A percentile compares a stretch with the other conserved stretches of the same genome.
These are phyloP conservation scores for Pyrrhoderma lamaoense DNA, from an alignment of 1,284 basidiomycete species.

Conservation along the genomic window DNA sequence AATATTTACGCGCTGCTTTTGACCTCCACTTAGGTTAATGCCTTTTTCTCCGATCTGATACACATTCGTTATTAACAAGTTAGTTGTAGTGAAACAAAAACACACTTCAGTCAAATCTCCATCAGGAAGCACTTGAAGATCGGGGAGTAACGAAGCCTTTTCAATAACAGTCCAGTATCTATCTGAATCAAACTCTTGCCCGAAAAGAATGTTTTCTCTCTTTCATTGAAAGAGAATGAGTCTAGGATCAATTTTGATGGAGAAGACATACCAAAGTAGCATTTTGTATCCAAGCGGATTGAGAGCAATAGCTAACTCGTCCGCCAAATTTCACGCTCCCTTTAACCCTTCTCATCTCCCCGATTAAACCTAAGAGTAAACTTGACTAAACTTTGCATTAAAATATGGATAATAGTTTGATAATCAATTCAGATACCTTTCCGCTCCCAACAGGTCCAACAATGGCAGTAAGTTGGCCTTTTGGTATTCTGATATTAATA, in stretches of 20 bases:
- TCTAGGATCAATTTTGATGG: neutral
- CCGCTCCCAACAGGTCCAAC: constrained; percentile 62
- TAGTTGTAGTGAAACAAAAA: constrained; percentile 11
- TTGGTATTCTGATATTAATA: constrained; percentile 46
- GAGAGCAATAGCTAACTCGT: constrained; percentile 74
- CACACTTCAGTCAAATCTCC: constrained; percentile 68
- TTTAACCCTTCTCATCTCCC: constrained; percentile 57
- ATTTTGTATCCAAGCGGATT: constrained; percentile 88
- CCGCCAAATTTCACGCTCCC: constrained; percentile 62
- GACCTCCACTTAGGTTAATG: constrained; percentile 53
- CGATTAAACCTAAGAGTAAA: constrained; percentile 62
- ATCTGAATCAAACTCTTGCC: constrained; percentile 57
- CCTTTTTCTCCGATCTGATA: constrained; percentile 59
- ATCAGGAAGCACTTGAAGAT: constrained; percentile 65
- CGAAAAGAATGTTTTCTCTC: constrained; percentile 66
- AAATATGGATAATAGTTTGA: constrained; percentile 6
- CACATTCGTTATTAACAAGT: neutral
- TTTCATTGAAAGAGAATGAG: neutral
- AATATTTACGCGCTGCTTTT: constrained; percentile 65
- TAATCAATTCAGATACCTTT: constrained; percentile 24
- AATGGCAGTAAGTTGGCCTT: constrained; percentile 56
- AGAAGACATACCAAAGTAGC: constrained; percentile 52
- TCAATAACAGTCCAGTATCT: constrained; percentile 62
- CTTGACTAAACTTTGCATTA: constrained; percentile 41
- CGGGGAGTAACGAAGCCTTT: constrained; percentile 55